Conservation (phyloP, 179 eudicot genomes). For the Patellifolia procumbens region DNA sequence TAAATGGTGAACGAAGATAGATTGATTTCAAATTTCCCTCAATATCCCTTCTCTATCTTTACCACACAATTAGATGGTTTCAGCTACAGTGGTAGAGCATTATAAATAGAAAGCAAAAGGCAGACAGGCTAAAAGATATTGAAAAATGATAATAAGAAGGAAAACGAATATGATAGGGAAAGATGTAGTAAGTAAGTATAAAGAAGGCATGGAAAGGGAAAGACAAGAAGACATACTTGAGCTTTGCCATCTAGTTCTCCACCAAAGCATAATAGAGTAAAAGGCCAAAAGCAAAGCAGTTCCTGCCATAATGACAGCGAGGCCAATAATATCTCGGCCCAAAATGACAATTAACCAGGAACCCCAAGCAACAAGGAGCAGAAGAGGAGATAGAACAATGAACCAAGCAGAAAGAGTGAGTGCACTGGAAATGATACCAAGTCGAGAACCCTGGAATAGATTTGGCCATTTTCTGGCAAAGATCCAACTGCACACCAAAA, state of each 20-base stretch:
- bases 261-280: constrained; percentile 98
- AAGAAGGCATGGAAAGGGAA: too few relatives aligned
- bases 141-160: too few relatives aligned
- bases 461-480: constrained; percentile 96
- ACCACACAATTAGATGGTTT: too few relatives aligned
- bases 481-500: constrained; percentile 67
- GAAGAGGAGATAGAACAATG: constrained; percentile 71
- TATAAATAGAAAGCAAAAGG: too few relatives aligned
- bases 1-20: too few relatives aligned
- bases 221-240: constrained; percentile 60
- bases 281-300: constrained; percentile 91
- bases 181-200: too few relatives aligned
- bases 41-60: too few relatives aligned
- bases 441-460: constrained; percentile 71
- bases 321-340: constrained; percentile 77
- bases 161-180: too few relatives aligned
- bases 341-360: constrained; percentile 70
- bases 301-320: constrained; percentile 93
- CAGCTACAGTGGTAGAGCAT: too few relatives aligned
- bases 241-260: constrained; percentile 99
- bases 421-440: constrained; percentile 63
- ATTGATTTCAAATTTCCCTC: too few relatives aligned
- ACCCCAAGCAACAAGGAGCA: constrained; percentile 76
- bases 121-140: too few relatives aligned
- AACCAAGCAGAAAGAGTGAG: constrained; percentile 73